These are phyloP conservation scores for Hymenoscyphus scutula DNA, from an alignment of 2,329 filamentous ascomycete species.

Conservation along the genomic window DNA sequence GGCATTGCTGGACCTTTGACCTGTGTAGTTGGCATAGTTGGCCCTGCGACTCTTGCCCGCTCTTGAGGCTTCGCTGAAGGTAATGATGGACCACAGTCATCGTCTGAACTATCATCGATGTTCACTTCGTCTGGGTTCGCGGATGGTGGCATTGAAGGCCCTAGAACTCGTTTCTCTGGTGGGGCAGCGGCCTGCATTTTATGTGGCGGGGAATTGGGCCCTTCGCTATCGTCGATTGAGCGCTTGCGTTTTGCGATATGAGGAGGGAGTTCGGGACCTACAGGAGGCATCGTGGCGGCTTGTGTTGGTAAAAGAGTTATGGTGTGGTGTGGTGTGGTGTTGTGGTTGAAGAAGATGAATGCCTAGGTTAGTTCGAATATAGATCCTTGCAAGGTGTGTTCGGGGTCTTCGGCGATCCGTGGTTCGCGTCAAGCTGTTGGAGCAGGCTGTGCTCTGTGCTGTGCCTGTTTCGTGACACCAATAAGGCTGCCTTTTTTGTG, in stretches of 20 bases:
- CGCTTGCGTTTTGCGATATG: conserved; percentile 64
- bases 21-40: conserved; percentile 19
- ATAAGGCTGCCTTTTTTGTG: conserved; percentile 12
- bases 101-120: conserved; percentile 44
- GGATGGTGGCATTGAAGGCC: conserved; percentile 36
- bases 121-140: conserved; percentile 46
- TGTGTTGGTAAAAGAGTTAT: not conserved
- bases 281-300: conserved; percentile 29
- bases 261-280: conserved; percentile 68
- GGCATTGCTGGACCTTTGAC: conserved; percentile 6
- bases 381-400: conserved; percentile 12
- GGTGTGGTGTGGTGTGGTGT: too few species aligned
- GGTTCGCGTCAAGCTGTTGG: conserved; percentile 12
- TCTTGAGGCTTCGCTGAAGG: conserved; percentile 12
- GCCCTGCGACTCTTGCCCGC: conserved; percentile 14
- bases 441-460: conserved; percentile 16
- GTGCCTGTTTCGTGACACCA: conserved; percentile 20
- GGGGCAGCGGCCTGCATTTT: conserved; percentile 41
- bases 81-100: conserved; percentile 30
- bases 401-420: conserved; percentile 5
- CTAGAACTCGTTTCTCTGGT: conserved; percentile 21
- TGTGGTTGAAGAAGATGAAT: not conserved
- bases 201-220: conserved; percentile 42
- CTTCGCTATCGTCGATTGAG: conserved; percentile 41
- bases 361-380: conserved; percentile 3